phyloP scores from a whole-genome alignment of 208 protist genomes.

The Phytomonas sp. region DNA sequence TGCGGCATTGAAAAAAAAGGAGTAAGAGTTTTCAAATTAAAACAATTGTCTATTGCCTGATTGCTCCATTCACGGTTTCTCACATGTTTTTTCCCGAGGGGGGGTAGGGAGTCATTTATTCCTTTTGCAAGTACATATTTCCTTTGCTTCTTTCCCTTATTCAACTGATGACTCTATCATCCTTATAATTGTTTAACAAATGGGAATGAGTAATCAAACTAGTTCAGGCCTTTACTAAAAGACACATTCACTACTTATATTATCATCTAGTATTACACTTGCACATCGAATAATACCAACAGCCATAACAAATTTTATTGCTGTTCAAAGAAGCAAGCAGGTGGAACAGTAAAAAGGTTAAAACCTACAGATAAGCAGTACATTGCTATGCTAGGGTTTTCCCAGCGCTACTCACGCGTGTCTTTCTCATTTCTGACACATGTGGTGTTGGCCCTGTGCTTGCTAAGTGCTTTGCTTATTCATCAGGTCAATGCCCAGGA shows the following conservation, averaged over 20 bases:
- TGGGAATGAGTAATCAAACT: background rate
- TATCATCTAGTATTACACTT: background rate
- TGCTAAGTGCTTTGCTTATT: background rate
- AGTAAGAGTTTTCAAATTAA: background rate
- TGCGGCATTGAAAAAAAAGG: constrained; percentile 18
- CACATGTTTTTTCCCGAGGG: constrained; percentile 9
- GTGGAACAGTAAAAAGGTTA: too few relatives aligned
- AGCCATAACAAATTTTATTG: background rate
- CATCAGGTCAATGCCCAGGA: background rate
- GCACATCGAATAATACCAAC: background rate
- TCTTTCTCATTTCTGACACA: background rate
- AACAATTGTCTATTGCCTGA: background rate
- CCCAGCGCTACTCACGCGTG: background rate
- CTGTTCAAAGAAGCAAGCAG: background rate
- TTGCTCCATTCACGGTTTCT: background rate
- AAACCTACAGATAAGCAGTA: background rate
- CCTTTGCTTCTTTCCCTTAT: background rate
- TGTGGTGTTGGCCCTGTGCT: background rate
- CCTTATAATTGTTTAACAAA: background rate
- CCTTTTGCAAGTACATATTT: background rate
- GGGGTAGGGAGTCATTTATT: background rate
- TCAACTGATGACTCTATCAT: background rate
- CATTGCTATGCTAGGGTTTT: background rate
- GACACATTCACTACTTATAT: background rate
- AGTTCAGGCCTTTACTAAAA: background rate